A percentile compares a stretch with the other conserved stretches of the same genome.
These are phyloP conservation scores for Vitis vinifera DNA, from an alignment of 164 flowering plant genomes.

Conservation along the genomic window DNA sequence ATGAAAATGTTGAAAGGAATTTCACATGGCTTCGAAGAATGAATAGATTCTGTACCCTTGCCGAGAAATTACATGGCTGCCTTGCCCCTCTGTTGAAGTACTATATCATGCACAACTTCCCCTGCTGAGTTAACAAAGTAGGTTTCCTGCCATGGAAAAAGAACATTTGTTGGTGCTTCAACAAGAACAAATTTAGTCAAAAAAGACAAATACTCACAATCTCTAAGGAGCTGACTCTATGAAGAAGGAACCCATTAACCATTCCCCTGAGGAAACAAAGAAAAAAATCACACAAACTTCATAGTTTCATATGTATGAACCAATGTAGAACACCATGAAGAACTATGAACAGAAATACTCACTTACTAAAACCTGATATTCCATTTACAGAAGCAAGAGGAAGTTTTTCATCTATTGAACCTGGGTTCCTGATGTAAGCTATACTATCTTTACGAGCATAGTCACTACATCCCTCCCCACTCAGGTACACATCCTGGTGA, in stretches of 20 bases:
- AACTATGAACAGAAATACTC: conserved; percentile 9
- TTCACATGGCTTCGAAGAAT: neutral
- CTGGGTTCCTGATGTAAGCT: conserved; percentile 36
- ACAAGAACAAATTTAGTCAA: neutral
- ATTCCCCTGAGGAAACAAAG: conserved; percentile 28
- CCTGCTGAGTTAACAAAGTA: conserved; percentile 44
- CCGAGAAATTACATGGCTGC: conserved; percentile 33
- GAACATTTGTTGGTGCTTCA: conserved; percentile 1
- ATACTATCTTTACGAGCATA: conserved; percentile 26
- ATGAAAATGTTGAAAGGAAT: too few species aligned
- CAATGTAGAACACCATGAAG: neutral
- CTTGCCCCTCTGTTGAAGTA: conserved; percentile 42
- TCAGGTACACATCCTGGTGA: conserved; percentile 59
- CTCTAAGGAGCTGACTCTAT: conserved; percentile 53
- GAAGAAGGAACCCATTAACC: conserved; percentile 59
- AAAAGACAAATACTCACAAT: conserved; percentile 41
- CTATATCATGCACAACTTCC: conserved; percentile 28
- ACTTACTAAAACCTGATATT: conserved; percentile 21
- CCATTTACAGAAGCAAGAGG: conserved; percentile 12
- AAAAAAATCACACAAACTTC: neutral
- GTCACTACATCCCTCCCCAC: conserved; percentile 39
- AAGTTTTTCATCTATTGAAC: conserved; percentile 13
- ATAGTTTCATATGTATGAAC: neutral
- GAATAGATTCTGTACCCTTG: too few species aligned
- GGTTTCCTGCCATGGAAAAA: conserved; percentile 40